Evolutionary conservation across 768 basidiomycete genomes (phyloP).

Genomic region (Suillus alpinus): DNA sequence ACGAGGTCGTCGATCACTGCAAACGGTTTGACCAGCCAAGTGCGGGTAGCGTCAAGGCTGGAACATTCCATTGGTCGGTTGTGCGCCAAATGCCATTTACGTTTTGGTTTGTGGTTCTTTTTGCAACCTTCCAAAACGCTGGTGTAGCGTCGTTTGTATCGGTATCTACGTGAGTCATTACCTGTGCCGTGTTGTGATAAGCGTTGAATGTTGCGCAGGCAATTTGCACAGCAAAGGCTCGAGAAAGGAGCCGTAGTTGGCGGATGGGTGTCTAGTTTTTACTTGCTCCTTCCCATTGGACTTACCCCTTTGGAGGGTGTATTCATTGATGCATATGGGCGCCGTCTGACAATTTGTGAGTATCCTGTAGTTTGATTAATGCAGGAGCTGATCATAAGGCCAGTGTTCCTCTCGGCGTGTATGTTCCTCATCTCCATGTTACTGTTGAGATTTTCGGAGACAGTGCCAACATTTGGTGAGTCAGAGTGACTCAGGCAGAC

Average conservation of each 20-base stretch:
- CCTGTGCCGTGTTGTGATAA: background rate
- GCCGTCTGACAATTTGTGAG: constrained; percentile 38
- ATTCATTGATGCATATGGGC: constrained; percentile 38
- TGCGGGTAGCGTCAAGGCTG: constrained; percentile 19
- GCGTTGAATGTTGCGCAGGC: constrained; percentile 20
- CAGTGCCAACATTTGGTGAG: constrained; percentile 37
- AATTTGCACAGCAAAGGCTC: constrained; percentile 41
- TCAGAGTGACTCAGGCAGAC: background rate
- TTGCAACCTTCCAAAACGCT: constrained; percentile 40
- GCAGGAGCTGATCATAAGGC: background rate
- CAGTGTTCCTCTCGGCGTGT: constrained; percentile 39
- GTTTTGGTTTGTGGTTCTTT: constrained; percentile 41
- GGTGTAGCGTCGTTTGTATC: constrained; percentile 43
- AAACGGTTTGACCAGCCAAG: constrained; percentile 29
- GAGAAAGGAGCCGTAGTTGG: constrained; percentile 41
- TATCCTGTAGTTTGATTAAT: background rate
- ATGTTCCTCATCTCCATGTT: constrained; percentile 42
- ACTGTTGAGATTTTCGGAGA: constrained; percentile 37
- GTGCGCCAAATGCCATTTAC: constrained; percentile 34
- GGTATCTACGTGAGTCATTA: constrained; percentile 37
- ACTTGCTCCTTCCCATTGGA: constrained; percentile 37
- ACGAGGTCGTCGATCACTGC: constrained; percentile 34
- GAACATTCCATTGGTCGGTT: constrained; percentile 31
- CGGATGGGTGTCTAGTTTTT: constrained; percentile 45
- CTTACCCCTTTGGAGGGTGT: constrained; percentile 41